These are phyloP conservation scores for Puccinia novopanici DNA, from an alignment of 1,284 basidiomycete genomes.

Conservation along the genomic window DNA sequence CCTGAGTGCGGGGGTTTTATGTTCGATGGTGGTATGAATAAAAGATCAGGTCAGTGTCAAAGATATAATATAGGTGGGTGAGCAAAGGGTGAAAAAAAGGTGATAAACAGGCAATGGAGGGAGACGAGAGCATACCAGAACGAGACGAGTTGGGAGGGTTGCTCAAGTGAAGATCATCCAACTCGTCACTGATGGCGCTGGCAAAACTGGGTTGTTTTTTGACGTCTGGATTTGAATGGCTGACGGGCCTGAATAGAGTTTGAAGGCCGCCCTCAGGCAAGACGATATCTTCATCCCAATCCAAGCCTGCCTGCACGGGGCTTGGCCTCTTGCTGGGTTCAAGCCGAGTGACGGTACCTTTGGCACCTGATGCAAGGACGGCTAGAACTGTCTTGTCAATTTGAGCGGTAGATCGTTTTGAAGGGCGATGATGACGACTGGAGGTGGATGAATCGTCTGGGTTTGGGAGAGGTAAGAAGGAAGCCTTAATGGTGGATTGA, in stretches of 20 bases:
- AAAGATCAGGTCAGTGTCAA: background rate
- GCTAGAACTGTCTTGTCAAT: slow-evolving; percentile 37
- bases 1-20: background rate
- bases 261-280: slow-evolving; percentile 31
- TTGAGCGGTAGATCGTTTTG: slow-evolving; percentile 12
- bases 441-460: slow-evolving; percentile 16
- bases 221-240: slow-evolving; percentile 1
- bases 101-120: background rate
- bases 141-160: background rate
- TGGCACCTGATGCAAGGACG: slow-evolving; percentile 43
- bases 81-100: background rate
- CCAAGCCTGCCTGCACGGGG: slow-evolving; percentile 40
- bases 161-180: slow-evolving; percentile 23
- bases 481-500: slow-evolving; percentile 48
- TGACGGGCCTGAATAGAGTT: slow-evolving; percentile 5
- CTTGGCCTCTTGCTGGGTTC: slow-evolving; percentile 37
- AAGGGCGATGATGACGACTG: background rate
- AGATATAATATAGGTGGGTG: too few relatives aligned
- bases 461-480: slow-evolving; percentile 24
- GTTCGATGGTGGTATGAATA: background rate
- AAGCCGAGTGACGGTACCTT: slow-evolving; percentile 47
- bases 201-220: slow-evolving; percentile 46
- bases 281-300: slow-evolving; percentile 50
- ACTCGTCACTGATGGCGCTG: slow-evolving; percentile 42
- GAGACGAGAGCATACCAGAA: background rate